phyloP scores from a whole-genome alignment of 176 grass and related monocot genomes.

The Dactylis glomerata region DNA sequence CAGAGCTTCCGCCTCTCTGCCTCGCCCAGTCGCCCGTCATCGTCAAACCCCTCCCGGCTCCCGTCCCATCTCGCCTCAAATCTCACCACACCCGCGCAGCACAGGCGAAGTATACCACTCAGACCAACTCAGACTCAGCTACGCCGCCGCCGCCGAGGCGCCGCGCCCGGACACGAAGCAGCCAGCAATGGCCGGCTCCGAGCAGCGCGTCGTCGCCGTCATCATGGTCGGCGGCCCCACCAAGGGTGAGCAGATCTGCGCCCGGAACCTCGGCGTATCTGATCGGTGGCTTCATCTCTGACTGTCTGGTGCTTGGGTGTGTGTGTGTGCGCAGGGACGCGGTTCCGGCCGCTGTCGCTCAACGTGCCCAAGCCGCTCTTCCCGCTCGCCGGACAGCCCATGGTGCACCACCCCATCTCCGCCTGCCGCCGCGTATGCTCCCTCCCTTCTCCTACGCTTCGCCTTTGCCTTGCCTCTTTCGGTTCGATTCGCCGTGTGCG shows the following conservation, averaged over 20 bases:
- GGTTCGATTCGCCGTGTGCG: not conserved
- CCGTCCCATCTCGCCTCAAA: conserved; percentile 26
- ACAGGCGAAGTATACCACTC: not conserved
- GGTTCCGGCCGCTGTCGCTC: conserved; percentile 92
- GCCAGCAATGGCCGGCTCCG: conserved; percentile 58
- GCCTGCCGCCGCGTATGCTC: conserved; percentile 66
- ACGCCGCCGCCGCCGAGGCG: conserved; percentile 1
- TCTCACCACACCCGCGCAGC: conserved; percentile 22
- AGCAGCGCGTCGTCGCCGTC: conserved; percentile 87
- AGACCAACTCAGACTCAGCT: not conserved
- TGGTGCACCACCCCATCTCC: conserved; percentile 94
- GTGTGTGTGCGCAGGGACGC: conserved; percentile 63
- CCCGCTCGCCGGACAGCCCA: conserved; percentile 89
- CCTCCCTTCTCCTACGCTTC: not conserved
- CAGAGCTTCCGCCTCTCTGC: not conserved
- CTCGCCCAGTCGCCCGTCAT: not conserved
- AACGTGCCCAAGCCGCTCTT: conserved; percentile 98
- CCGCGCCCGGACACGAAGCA: not conserved
- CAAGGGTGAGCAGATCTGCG: conserved; percentile 68
- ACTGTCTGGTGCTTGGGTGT: not conserved
- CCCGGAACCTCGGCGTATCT: not conserved
- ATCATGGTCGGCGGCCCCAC: conserved; percentile 99
- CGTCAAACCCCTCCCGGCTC: conserved; percentile 18
- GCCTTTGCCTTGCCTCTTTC: not conserved
- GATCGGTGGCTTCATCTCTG: not conserved